Evolutionary conservation across 768 basidiomycete species (phyloP).

Genomic region (Phaeotremella skinneri): DNA sequence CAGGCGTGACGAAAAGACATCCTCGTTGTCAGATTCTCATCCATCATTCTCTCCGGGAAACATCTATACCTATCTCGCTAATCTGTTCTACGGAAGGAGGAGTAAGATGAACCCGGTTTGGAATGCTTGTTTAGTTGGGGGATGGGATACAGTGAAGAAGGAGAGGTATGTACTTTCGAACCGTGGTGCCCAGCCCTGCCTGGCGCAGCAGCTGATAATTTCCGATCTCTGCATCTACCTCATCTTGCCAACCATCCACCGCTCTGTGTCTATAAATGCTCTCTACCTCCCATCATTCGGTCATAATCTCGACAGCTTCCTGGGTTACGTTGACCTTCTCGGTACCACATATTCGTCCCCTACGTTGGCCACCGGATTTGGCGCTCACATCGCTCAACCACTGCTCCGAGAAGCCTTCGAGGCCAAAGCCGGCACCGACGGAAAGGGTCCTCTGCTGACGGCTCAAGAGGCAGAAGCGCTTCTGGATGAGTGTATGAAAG

Average conservation of each 20-base stretch:
- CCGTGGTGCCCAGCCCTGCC: neutral
- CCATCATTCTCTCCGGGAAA: slow-evolving; percentile 80
- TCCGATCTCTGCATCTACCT: no score
- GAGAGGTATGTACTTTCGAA: slow-evolving; percentile 56
- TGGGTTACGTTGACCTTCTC: slow-evolving; percentile 88
- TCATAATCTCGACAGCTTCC: slow-evolving; percentile 61
- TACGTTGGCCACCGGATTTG: slow-evolving; percentile 92
- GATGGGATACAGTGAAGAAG: slow-evolving; percentile 72
- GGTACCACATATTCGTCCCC: slow-evolving; percentile 95
- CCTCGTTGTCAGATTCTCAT: slow-evolving; percentile 67
- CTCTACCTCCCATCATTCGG: no score
- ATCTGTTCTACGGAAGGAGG: slow-evolving; percentile 84
- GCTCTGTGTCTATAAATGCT: no score
- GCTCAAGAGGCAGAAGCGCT: slow-evolving; percentile 76
- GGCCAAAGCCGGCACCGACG: slow-evolving; percentile 62
- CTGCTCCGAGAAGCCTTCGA: slow-evolving; percentile 88
- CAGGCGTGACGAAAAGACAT: slow-evolving; percentile 59
- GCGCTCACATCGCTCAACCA: slow-evolving; percentile 87
- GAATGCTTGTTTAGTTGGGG: slow-evolving; percentile 92
- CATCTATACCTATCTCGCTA: slow-evolving; percentile 86
- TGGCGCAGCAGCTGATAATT: neutral
- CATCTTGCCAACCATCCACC: no score
- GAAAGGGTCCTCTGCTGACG: slow-evolving; percentile 57
- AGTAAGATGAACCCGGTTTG: slow-evolving; percentile 89
- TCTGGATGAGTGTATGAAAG: slow-evolving; percentile 80